phyloP scores from a whole-genome alignment of 805 yeast species.

The Starmera amethionina region DNA sequence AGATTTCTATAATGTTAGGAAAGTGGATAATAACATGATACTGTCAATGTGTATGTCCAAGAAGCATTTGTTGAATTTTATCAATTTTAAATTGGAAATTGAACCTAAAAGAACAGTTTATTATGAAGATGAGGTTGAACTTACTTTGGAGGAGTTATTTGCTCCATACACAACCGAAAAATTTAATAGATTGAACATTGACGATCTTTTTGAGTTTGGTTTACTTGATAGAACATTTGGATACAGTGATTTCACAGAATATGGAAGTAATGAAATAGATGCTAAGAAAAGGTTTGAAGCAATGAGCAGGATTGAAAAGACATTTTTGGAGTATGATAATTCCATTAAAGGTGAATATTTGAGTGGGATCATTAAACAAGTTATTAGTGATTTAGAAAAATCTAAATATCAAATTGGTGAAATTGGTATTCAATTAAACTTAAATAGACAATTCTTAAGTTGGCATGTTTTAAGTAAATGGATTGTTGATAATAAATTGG shows the following conservation, averaged over 20 bases:
- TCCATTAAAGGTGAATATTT: constrained; percentile 28
- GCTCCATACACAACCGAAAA: constrained; percentile 21
- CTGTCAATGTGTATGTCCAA: constrained; percentile 98
- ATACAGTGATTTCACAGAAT: constrained; percentile 13
- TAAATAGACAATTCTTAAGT: constrained; percentile 3
- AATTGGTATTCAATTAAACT: constrained; percentile 24
- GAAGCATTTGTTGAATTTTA: constrained; percentile 53
- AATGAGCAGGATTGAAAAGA: constrained; percentile 21
- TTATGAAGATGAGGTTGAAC: constrained; percentile 13
- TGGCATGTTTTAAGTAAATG: constrained; percentile 26
- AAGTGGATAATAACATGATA: constrained; percentile 76
- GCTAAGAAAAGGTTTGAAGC: constrained; percentile 16
- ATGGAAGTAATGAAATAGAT: constrained; percentile 8
- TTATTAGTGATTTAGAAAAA: constrained; percentile 24
- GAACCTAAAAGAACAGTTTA: constrained; percentile 28
- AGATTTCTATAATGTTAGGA: constrained; percentile 33
- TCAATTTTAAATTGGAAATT: constrained; percentile 24
- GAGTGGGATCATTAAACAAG: constrained; percentile 23
- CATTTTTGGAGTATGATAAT: constrained; percentile 27
- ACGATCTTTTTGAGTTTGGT: constrained; percentile 20
- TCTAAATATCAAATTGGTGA: constrained; percentile 30
- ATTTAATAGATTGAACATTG: constrained; percentile 17
- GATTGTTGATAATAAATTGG: constrained; percentile 25
- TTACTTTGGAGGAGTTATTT: constrained; percentile 17
- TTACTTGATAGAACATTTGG: constrained; percentile 16